Conservation (phyloP, 2,329 filamentous ascomycete genomes). For the Penicillium capsulatum region DNA sequence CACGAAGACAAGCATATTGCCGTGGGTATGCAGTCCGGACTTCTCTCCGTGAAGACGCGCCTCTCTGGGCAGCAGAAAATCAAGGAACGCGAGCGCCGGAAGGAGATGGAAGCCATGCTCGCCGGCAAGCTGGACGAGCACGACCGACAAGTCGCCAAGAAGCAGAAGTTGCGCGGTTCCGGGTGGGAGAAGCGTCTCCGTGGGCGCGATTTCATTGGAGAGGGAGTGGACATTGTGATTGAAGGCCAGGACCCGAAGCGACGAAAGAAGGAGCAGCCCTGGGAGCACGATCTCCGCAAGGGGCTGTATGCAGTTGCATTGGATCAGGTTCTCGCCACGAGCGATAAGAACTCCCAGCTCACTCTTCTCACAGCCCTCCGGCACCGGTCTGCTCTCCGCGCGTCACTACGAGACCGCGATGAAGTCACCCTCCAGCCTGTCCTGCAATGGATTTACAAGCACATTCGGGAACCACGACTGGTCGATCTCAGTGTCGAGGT, state of each 20-base stretch:
- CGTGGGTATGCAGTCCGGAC: slow-evolving; percentile 89
- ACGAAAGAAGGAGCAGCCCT: slow-evolving; percentile 63
- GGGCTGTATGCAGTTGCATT: slow-evolving; percentile 73
- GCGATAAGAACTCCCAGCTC: slow-evolving; percentile 60
- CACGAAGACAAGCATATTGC: slow-evolving; percentile 86
- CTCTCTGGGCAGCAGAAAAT: slow-evolving; percentile 76
- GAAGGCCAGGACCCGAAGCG: slow-evolving; percentile 61
- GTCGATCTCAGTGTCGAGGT: slow-evolving; percentile 78
- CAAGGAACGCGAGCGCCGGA: slow-evolving; percentile 69
- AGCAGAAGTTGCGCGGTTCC: slow-evolving; percentile 58
- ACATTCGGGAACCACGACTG: slow-evolving; percentile 79
- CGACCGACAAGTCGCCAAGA: slow-evolving; percentile 66
- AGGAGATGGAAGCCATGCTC: slow-evolving; percentile 78
- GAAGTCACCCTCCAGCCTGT: slow-evolving; percentile 77
- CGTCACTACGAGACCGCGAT: slow-evolving; percentile 74
- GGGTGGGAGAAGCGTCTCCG: slow-evolving; percentile 60
- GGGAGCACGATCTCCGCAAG: slow-evolving; percentile 78
- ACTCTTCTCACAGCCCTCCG: slow-evolving; percentile 79
- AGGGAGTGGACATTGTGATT: slow-evolving; percentile 83
- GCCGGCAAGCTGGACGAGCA: slow-evolving; percentile 73
- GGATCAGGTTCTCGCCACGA: slow-evolving; percentile 66
- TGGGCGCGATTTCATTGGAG: slow-evolving; percentile 75
- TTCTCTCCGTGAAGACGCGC: slow-evolving; percentile 87
- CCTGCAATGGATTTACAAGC: slow-evolving; percentile 73
- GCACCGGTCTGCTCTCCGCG: slow-evolving; percentile 78